Conservation (phyloP, 352 stramenopile genomes). For the Globisporangium spinosum region DNA sequence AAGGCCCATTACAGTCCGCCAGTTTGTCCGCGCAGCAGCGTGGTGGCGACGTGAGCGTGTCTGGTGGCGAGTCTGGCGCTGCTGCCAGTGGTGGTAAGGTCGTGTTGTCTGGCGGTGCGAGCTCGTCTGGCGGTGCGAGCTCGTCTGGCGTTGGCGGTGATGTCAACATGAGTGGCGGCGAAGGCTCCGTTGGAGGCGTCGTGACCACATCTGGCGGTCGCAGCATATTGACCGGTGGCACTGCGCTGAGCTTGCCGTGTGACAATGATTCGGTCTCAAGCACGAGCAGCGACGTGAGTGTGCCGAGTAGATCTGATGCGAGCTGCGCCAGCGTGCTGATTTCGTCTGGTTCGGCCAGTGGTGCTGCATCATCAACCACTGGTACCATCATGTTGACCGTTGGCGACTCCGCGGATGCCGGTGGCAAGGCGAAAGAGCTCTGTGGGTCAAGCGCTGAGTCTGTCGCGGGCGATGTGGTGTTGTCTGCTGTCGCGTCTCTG, state of each 20-base stretch:
- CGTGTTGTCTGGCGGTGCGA: conserved; percentile 3
- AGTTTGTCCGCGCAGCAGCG: neutral
- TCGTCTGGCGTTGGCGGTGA: conserved; percentile 3
- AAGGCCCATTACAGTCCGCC: too few relatives aligned
- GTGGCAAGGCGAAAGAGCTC: conserved; percentile 11
- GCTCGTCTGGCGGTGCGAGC: too few relatives aligned
- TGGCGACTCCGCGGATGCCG: conserved; percentile 1
- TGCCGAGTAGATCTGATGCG: conserved; percentile 10
- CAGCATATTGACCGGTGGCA: conserved; percentile 10
- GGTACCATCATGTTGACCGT: neutral
- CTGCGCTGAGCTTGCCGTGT: conserved; percentile 17
- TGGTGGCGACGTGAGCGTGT: conserved; percentile 2
- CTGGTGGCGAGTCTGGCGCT: conserved; percentile 1
- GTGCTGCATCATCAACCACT: neutral
- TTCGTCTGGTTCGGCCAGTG: conserved; percentile 4
- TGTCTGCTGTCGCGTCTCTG: conserved; percentile 2
- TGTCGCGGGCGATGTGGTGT: conserved; percentile 2
- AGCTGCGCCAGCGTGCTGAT: neutral
- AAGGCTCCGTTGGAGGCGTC: conserved; percentile 25
- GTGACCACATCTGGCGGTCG: conserved; percentile 21
- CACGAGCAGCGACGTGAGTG: conserved; percentile 6
- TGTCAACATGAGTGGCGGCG: conserved; percentile 7
- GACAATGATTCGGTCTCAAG: conserved; percentile 11
- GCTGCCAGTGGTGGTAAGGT: neutral
- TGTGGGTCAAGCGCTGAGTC: conserved; percentile 10